A percentile compares a stretch with the other conserved stretches of the same genome.
phyloP scores from a whole-genome alignment of 2,329 filamentous ascomycete genomes.

The Penicillium crustosum region DNA sequence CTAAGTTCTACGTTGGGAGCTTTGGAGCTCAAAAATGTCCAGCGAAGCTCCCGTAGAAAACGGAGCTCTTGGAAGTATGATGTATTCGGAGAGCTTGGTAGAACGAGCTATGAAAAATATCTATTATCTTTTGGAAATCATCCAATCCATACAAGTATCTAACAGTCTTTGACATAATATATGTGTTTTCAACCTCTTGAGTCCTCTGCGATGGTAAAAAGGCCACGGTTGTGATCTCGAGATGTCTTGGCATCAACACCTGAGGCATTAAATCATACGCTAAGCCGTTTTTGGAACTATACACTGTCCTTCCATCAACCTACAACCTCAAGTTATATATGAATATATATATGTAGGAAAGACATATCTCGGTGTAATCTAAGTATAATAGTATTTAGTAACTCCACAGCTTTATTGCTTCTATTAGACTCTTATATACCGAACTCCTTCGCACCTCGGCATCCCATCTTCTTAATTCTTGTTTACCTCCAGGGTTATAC shows the following conservation, averaged over 20 bases:
- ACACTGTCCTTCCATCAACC: not conserved
- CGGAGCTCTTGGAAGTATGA: constrained; percentile 2
- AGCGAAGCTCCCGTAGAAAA: constrained; percentile 1
- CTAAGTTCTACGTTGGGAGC: constrained; percentile 2
- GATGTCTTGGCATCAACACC: constrained; percentile 4
- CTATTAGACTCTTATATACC: no score
- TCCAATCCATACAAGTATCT: not conserved
- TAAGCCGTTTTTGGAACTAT: constrained; percentile 8
- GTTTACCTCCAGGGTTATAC: not conserved
- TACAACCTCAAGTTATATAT: not conserved
- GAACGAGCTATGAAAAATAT: not conserved
- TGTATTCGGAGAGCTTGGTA: constrained; percentile 7
- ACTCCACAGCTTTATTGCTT: not conserved
- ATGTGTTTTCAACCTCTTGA: not conserved
- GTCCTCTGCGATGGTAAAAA: not conserved
- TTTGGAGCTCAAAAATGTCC: constrained; percentile 5
- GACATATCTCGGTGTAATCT: not conserved
- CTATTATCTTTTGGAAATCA: not conserved
- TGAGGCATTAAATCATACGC: not conserved
- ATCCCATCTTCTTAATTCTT: not conserved
- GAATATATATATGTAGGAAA: not conserved
- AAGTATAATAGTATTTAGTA: not conserved
- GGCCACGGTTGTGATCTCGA: constrained; percentile 7
- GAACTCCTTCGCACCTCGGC: not conserved
- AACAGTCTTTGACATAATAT: not conserved